Evolutionary conservation across 2,329 filamentous ascomycete species (phyloP), one percentile per base, ranked within the genome.

Genomic region (Aspergillus sp.): DNA sequence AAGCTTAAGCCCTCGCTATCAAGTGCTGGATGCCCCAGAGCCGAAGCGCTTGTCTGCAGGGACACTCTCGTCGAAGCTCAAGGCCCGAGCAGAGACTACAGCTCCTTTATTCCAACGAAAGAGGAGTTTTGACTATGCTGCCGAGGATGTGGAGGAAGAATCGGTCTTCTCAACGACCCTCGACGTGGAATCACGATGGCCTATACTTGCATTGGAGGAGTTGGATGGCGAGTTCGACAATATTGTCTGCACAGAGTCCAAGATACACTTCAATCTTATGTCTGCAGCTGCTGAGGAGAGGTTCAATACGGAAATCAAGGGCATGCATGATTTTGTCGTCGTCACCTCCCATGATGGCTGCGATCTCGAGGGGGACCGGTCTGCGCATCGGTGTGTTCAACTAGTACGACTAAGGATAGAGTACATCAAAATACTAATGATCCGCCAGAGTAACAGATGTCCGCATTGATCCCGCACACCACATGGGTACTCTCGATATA

Each of bases 341-440:
- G 48, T 51, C n/a, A 51, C 48, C 43, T 42, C 48, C 17, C 48
- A 51, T 43, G 48, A 42, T 8, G 48, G 48, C 22, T 51, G 48
- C 24, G 48, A 51, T 34, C 8, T 7, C 5, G 24, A 43, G 3
- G 48, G 48, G 5, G 48, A 34, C 5, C 36, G 48, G 22, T 51
- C 48, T 32, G 48, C 38, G 12, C 48, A 51, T 43, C 38, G 22
- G 38, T 51, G 11, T 18, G 38, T 32, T 20, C 18, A 50, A 30
- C n/a, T 39, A 26, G 15, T 20, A 8, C 15, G 3, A 18, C 18
- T 17, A n/a, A 9, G 4, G 6, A 20, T 38, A 5, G 6, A 32
- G 20, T 15, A 36, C 3, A 6, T 20, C 26, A 9, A 18, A 9
- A 18, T 34, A 32, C 38, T 51, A 24, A 51, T 17, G 11, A 13